Conservation (phyloP, 345 rosid genomes). For the Ceriops decandra region DNA sequence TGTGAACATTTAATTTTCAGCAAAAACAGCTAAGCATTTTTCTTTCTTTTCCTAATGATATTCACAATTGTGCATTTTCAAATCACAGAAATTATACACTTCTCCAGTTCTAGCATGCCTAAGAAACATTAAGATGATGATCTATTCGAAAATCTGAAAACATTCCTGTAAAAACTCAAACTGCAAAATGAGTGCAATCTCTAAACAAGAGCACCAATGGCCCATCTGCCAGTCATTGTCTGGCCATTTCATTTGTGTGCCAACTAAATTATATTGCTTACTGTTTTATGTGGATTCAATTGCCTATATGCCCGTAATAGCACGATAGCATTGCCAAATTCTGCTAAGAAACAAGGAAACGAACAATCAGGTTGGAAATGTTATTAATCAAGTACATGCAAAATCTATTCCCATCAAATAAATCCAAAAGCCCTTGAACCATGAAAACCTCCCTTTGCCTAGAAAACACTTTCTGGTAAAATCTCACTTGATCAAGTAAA, state of each 20-base stretch:
- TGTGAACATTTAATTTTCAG: constrained; percentile 3
- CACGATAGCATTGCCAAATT: too few relatives aligned
- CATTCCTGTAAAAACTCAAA: neutral
- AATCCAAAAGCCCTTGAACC: neutral
- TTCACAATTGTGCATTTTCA: neutral
- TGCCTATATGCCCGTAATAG: neutral
- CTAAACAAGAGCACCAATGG: neutral
- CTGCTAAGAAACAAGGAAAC: neutral
- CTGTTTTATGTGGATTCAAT: neutral
- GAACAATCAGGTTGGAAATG: constrained; percentile 4
- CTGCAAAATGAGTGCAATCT: neutral
- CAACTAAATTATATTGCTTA: neutral
- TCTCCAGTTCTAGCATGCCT: neutral
- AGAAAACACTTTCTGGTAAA: constrained; percentile 4
- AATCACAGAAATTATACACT: neutral
- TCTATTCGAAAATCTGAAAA: too few relatives aligned
- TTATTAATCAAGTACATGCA: too few relatives aligned
- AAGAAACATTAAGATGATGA: neutral
- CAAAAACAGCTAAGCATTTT: neutral
- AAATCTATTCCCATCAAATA: neutral
- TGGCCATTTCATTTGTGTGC: constrained; percentile 5
- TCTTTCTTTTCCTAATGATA: neutral
- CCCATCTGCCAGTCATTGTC: neutral
- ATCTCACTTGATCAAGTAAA: constrained; percentile 21
- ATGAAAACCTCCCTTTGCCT: neutral